Percentiles rank a stretch among this genome's conserved stretches.
Conservation (phyloP, 1,284 basidiomycete genomes). For the Phylloboletellus chloephorus region DNA sequence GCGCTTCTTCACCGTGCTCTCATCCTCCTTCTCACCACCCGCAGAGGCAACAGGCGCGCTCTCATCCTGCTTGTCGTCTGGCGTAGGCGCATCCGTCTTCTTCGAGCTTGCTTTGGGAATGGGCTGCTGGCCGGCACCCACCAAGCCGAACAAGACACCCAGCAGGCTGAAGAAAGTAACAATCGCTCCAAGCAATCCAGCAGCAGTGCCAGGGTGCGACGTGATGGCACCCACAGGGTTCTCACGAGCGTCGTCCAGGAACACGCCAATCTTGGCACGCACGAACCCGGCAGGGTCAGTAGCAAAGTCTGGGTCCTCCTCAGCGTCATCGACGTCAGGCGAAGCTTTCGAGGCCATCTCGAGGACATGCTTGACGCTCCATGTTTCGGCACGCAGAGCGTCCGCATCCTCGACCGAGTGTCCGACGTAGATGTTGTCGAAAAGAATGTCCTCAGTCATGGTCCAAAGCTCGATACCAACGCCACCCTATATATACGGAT, state of each 20-base stretch:
- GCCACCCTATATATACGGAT: slow-evolving; percentile 56
- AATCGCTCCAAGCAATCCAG: slow-evolving; percentile 63
- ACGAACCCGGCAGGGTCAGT: slow-evolving; percentile 74
- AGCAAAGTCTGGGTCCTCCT: slow-evolving; percentile 53
- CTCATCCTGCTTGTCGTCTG: slow-evolving; percentile 63
- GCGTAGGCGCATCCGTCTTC: slow-evolving; percentile 62
- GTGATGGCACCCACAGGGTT: slow-evolving; percentile 76
- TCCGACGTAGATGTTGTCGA: slow-evolving; percentile 92
- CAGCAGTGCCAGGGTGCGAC: slow-evolving; percentile 80
- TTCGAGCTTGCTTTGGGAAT: slow-evolving; percentile 64
- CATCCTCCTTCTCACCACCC: slow-evolving; percentile 58
- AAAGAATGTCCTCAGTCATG: slow-evolving; percentile 97
- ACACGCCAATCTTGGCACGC: slow-evolving; percentile 67
- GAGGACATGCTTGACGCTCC: slow-evolving; percentile 73
- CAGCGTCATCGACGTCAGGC: slow-evolving; percentile 42
- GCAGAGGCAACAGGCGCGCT: slow-evolving; percentile 62
- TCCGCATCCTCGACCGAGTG: slow-evolving; percentile 83
- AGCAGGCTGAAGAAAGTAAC: slow-evolving; percentile 82
- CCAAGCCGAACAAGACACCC: slow-evolving; percentile 71
- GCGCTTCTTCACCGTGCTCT: slow-evolving; percentile 29
- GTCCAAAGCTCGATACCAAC: slow-evolving; percentile 98
- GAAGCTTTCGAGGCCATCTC: slow-evolving; percentile 51
- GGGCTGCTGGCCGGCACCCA: slow-evolving; percentile 67
- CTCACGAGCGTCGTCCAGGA: slow-evolving; percentile 66
- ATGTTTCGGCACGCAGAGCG: slow-evolving; percentile 77